A percentile compares a stretch with the other conserved stretches of the same genome.
phyloP scores from a whole-genome alignment of 441 rosid species.

The Isatis lusitanica region DNA sequence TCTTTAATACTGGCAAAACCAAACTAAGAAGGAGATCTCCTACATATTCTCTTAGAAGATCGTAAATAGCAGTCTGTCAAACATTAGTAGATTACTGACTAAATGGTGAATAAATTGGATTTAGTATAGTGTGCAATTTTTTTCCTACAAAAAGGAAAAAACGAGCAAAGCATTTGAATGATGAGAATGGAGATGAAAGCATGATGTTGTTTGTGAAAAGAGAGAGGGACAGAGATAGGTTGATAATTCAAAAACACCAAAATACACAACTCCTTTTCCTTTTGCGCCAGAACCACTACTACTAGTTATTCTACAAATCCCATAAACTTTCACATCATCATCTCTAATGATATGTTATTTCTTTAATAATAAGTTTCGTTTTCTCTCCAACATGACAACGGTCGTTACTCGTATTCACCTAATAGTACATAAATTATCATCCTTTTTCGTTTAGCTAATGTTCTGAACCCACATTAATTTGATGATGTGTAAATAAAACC shows the following conservation, averaged over 20 bases:
- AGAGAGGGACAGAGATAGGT: slow-evolving; percentile 4
- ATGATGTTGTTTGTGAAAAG: slow-evolving; percentile 32
- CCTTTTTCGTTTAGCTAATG: not conserved
- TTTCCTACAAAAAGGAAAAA: not conserved
- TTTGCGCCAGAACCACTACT: not conserved
- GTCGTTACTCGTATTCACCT: slow-evolving; percentile 10
- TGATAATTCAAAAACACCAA: slow-evolving; percentile 4
- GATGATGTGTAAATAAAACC: not conserved
- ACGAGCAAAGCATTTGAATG: slow-evolving; percentile 3
- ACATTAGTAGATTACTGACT: not conserved
- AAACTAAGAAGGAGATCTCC: not conserved
- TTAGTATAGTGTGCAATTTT: not conserved
- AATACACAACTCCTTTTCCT: not conserved
- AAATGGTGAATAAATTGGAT: not conserved
- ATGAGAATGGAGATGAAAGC: slow-evolving; percentile 14
- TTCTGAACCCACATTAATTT: not conserved
- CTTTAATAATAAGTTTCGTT: not conserved
- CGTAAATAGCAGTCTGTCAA: not conserved
- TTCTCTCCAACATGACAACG: not conserved
- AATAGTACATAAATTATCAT: not conserved
- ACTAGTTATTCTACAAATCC: not conserved
- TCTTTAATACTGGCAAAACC: not conserved
- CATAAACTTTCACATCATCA: not conserved
- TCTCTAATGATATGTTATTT: not conserved
- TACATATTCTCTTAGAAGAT: not conserved